Evolutionary conservation across 2,329 filamentous ascomycete genomes (phyloP).

Genomic region (Aspergillus ibericus): DNA sequence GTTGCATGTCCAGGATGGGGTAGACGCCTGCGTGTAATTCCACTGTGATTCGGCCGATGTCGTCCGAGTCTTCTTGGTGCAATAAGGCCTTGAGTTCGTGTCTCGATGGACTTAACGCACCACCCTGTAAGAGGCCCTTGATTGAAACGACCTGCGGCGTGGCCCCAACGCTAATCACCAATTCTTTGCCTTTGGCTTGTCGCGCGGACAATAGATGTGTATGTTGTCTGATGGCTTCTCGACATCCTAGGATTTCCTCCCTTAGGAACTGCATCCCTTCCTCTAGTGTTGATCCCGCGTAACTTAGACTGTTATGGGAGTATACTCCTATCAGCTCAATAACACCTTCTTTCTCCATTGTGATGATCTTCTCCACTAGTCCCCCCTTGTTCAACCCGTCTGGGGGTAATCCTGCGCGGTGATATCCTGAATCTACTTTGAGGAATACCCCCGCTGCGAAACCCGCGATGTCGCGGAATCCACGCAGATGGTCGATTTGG

Average conservation of each 20-base stretch:
- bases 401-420: slow-evolving; percentile 66
- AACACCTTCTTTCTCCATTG: slow-evolving; percentile 42
- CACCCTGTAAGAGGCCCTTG: slow-evolving; percentile 55
- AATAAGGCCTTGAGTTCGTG: slow-evolving; percentile 30
- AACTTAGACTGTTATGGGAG: slow-evolving; percentile 71
- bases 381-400: slow-evolving; percentile 43
- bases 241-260: slow-evolving; percentile 57
- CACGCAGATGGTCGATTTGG: slow-evolving; percentile 56
- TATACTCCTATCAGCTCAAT: slow-evolving; percentile 71
- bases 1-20: slow-evolving; percentile 73
- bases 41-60: slow-evolving; percentile 43
- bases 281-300: slow-evolving; percentile 55
- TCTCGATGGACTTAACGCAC: slow-evolving; percentile 34
- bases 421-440: slow-evolving; percentile 73
- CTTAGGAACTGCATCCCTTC: slow-evolving; percentile 62
- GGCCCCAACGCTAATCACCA: slow-evolving; percentile 70
- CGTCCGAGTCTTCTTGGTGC: slow-evolving; percentile 9
- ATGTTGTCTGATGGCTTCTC: slow-evolving; percentile 29
- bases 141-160: slow-evolving; percentile 71
- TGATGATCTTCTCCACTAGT: slow-evolving; percentile 29
- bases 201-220: slow-evolving; percentile 11
- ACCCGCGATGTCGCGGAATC: slow-evolving; percentile 47
- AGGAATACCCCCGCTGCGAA: slow-evolving; percentile 60
- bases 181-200: slow-evolving; percentile 23
- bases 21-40: slow-evolving; percentile 79